These are phyloP conservation scores for Blastobotrys persicus DNA, from an alignment of 1,139 yeast genomes.

Conservation along the genomic window DNA sequence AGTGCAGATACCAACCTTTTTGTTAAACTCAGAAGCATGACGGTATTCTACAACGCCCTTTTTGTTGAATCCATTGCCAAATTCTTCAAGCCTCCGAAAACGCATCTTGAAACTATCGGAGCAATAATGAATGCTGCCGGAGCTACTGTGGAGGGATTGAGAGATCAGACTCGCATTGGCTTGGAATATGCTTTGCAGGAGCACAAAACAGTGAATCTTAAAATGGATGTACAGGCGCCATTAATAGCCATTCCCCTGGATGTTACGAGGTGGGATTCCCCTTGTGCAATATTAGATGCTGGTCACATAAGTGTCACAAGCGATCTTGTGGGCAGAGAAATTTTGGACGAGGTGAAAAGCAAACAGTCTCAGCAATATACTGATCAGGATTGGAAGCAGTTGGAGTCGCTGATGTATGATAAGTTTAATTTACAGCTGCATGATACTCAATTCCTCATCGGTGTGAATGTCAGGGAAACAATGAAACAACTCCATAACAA, in stretches of 20 bases:
- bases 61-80: conserved; percentile 70
- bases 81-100: conserved; percentile 85
- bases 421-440: conserved; percentile 72
- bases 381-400: conserved; percentile 65
- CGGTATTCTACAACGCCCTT: conserved; percentile 79
- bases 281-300: conserved; percentile 91
- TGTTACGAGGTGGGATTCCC: conserved; percentile 74
- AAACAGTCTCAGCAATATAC: conserved; percentile 64
- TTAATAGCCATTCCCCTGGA: conserved; percentile 84
- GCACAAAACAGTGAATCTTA: conserved; percentile 83
- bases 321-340: conserved; percentile 71
- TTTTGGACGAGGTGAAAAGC: conserved; percentile 66
- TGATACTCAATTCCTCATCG: conserved; percentile 87
- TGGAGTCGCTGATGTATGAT: conserved; percentile 85
- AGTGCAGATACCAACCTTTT: conserved; percentile 75
- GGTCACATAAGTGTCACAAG: conserved; percentile 88
- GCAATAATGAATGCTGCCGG: conserved; percentile 95
- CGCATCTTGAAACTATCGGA: conserved; percentile 83
- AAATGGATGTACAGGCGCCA: conserved; percentile 91
- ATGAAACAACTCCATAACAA: conserved; percentile 47
- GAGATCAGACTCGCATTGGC: conserved; percentile 88
- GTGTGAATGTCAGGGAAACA: conserved; percentile 74
- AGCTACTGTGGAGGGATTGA: conserved; percentile 86
- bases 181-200: conserved; percentile 91
- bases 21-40: conserved; percentile 80